Percentiles rank a stretch among this genome's conserved stretches.
phyloP scores from a whole-genome alignment of 768 basidiomycete genomes.

The Epithele typhae region DNA sequence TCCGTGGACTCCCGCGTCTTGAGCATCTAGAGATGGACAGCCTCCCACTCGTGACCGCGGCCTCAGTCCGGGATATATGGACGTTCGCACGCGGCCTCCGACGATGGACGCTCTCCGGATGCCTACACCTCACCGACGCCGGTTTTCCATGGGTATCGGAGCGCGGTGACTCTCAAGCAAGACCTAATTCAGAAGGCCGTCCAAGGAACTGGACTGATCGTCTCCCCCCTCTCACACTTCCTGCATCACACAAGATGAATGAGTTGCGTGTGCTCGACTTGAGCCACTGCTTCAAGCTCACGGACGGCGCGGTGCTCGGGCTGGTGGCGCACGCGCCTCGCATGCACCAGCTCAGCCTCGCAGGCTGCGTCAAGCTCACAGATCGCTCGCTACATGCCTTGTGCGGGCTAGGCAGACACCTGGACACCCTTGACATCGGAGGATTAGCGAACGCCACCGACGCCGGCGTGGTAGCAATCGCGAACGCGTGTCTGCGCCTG shows the following conservation, averaged over 20 bases:
- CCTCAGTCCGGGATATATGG: slow-evolving; percentile 79
- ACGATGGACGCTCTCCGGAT: slow-evolving; percentile 73
- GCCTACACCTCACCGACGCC: slow-evolving; percentile 70
- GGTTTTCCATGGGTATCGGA: slow-evolving; percentile 49
- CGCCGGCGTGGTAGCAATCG: slow-evolving; percentile 59
- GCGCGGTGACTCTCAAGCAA: slow-evolving; percentile 9
- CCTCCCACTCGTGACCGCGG: slow-evolving; percentile 62
- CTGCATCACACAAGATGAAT: slow-evolving; percentile 49
- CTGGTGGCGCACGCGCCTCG: slow-evolving; percentile 71
- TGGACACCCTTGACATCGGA: slow-evolving; percentile 78
- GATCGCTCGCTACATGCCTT: slow-evolving; percentile 67
- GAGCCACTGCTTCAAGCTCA: slow-evolving; percentile 61
- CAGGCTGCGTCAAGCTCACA: slow-evolving; percentile 74
- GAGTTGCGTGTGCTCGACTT: slow-evolving; percentile 79
- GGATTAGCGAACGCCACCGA: slow-evolving; percentile 84
- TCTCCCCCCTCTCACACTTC: slow-evolving; percentile 59
- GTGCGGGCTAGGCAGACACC: slow-evolving; percentile 63
- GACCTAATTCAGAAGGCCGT: too few species aligned
- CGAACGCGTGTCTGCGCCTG: slow-evolving; percentile 65
- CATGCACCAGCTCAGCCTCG: slow-evolving; percentile 71
- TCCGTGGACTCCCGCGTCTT: slow-evolving; percentile 69
- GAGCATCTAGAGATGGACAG: slow-evolving; percentile 77
- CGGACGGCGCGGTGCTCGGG: slow-evolving; percentile 73
- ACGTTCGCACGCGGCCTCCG: slow-evolving; percentile 74
- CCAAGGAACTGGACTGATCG: slow-evolving; percentile 62